Conservation (phyloP, 768 basidiomycete species). For the Pisolithus albus region DNA sequence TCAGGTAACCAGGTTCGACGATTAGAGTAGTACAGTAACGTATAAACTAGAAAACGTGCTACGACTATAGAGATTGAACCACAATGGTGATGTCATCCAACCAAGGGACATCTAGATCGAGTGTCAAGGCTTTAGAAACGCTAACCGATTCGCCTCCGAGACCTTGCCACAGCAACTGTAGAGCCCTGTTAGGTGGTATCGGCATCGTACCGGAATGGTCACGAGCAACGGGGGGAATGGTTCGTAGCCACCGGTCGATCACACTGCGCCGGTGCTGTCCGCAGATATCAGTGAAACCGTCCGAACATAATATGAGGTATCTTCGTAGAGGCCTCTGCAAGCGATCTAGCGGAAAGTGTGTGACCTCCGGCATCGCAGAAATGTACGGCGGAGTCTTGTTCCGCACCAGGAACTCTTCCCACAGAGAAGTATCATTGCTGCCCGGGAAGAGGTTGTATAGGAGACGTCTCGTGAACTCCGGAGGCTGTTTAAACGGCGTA, state of each 20-base stretch:
- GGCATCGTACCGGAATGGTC: slow-evolving; percentile 6
- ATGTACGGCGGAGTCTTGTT: slow-evolving; percentile 64
- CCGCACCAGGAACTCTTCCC: slow-evolving; percentile 61
- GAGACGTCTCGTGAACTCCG: slow-evolving; percentile 57
- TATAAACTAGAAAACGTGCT: background rate
- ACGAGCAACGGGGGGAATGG: slow-evolving; percentile 32
- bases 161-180: slow-evolving; percentile 48
- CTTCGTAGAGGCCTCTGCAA: slow-evolving; percentile 28
- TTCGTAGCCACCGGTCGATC: slow-evolving; percentile 46
- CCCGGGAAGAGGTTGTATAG: slow-evolving; percentile 62
- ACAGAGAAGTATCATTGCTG: slow-evolving; percentile 51
- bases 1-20: background rate
- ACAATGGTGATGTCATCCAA: slow-evolving; percentile 64
- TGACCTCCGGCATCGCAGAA: slow-evolving; percentile 56
- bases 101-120: slow-evolving; percentile 62
- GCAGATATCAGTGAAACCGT: slow-evolving; percentile 61
- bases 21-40: background rate
- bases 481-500: slow-evolving; percentile 69
- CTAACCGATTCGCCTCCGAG: slow-evolving; percentile 49
- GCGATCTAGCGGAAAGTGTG: slow-evolving; percentile 42
- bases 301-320: slow-evolving; percentile 59
- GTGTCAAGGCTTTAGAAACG: slow-evolving; percentile 53
- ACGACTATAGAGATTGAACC: slow-evolving; percentile 45
- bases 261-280: slow-evolving; percentile 41
- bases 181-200: slow-evolving; percentile 42